Base-by-base conservation (phyloP, 2,329 filamentous ascomycete species). In the Sarocladium kiliense region DNA sequence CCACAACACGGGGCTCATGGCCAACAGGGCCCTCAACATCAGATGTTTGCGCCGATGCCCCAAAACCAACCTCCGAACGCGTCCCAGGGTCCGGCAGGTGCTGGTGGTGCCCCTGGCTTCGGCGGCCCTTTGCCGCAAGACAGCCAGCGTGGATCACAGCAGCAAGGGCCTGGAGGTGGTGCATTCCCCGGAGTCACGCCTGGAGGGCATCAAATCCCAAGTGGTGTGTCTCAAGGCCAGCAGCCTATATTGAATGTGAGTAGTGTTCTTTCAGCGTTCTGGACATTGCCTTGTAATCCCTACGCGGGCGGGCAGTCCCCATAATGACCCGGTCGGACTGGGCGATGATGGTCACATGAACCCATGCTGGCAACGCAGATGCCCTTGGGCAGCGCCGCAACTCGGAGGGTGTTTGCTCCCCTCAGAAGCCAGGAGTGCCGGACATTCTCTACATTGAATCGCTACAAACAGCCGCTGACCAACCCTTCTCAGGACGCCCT, bases 111-210 rank as follows among this genome's bases (percentile, higher is more conserved):
- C 3, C 80, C 81, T 54, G 77, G 88, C 36, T 95, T 92, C 63
- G 87, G 86, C 23, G 84, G 86, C 2, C 84, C 88, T 49, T 74
- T 85, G 56, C 81, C 76, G 57, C 83, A 87, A 49, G 71, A 75
- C 58, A 32, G 26, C 5, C 75, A 76, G 64, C 82, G 82, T 59
- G 72, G 78, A 69, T 58, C 75, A 5, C 71, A 68, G 55, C 66
- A 32, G 12, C n/a, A 65, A 45, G 61, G 62, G n/a, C 60, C 56
- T 41, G 62, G 71, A 63, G 80, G 79, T 30, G 47, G 47, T 18
- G 18, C 47, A 14, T 77, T 76, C 53, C 74, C 76, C 77, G 68
- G 78, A 72, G 65, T 79, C 26, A 68, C 66, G 21, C 65, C 71
- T 16, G 68, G 64, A 14, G 68, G 66, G 3, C 69, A 71, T 55